These are phyloP conservation scores for Nakaseomyces bracarensis DNA, from an alignment of 1,139 yeast species.

Conservation along the genomic window DNA sequence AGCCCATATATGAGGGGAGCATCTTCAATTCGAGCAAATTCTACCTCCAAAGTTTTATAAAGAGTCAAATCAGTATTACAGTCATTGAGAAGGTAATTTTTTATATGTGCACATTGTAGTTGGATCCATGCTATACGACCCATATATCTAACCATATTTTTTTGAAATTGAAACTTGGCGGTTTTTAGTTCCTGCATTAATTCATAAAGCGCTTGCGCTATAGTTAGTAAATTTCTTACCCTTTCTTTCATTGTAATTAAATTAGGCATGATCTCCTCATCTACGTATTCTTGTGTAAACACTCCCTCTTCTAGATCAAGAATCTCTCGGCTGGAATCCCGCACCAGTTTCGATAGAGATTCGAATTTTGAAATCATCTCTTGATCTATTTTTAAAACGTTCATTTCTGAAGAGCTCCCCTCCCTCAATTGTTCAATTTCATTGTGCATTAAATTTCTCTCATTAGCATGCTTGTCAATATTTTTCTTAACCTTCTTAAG, in stretches of 20 bases:
- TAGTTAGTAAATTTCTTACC: slow-evolving; percentile 22
- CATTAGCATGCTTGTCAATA: slow-evolving; percentile 30
- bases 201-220: slow-evolving; percentile 25
- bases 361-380: slow-evolving; percentile 23
- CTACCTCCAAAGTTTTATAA: slow-evolving; percentile 39
- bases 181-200: slow-evolving; percentile 20
- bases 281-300: slow-evolving; percentile 9
- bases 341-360: slow-evolving; percentile 17
- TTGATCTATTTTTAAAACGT: slow-evolving; percentile 20
- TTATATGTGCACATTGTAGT: slow-evolving; percentile 22
- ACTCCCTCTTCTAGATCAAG: slow-evolving; percentile 17
- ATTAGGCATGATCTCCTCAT: slow-evolving; percentile 9
- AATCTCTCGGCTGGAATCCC: slow-evolving; percentile 15
- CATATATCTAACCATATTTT: slow-evolving; percentile 14
- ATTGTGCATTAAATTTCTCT: slow-evolving; percentile 17
- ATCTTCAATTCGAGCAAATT: slow-evolving; percentile 52
- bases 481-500: slow-evolving; percentile 24
- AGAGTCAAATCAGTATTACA: slow-evolving; percentile 31
- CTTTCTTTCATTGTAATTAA: slow-evolving; percentile 14
- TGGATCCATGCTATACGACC: slow-evolving; percentile 26
- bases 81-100: slow-evolving; percentile 30
- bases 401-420: slow-evolving; percentile 10
- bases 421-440: slow-evolving; percentile 17
- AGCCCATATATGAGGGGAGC: slow-evolving; percentile 77
- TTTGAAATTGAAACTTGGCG: slow-evolving; percentile 20